A percentile compares a stretch with the other conserved stretches of the same genome.
These are phyloP conservation scores for Neurospora sp. DNA, from an alignment of 495 filamentous ascomycete genomes.

Conservation along the genomic window DNA sequence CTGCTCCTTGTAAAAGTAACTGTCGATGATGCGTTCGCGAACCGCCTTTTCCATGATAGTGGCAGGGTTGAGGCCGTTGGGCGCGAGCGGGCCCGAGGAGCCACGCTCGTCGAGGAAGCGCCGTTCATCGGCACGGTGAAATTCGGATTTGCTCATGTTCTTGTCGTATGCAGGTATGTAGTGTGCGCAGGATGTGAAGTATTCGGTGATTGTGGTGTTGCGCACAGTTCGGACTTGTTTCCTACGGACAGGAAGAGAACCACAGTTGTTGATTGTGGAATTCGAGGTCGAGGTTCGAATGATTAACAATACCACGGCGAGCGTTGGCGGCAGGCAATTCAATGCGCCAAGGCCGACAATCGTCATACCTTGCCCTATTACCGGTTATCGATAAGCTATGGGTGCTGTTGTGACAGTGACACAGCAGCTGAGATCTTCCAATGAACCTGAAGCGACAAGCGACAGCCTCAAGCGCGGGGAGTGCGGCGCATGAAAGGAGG, in stretches of 20 bases:
- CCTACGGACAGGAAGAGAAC: neutral
- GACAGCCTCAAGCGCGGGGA: neutral
- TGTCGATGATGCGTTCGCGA: conserved; percentile 86
- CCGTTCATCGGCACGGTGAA: conserved; percentile 64
- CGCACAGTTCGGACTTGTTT: neutral
- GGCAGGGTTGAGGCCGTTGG: conserved; percentile 72
- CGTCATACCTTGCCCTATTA: neutral
- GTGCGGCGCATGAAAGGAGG: neutral
- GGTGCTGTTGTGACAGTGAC: neutral
- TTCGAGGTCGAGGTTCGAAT: neutral
- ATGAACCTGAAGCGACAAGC: neutral
- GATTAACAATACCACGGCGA: neutral
- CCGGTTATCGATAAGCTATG: neutral
- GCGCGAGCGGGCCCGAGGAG: conserved; percentile 35
- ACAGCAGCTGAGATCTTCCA: neutral
- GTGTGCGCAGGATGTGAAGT: neutral
- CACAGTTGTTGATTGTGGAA: neutral
- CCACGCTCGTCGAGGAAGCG: conserved; percentile 71
- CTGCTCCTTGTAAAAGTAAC: conserved; percentile 97
- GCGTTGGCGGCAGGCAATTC: neutral
- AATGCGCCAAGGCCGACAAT: neutral
- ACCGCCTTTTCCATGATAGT: conserved; percentile 88
- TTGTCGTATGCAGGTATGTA: neutral
- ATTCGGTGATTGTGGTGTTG: neutral
- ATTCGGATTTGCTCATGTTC: conserved; percentile 21